phyloP scores from a whole-genome alignment of 331 rosid genomes.

The Pyracantha coccinea region DNA sequence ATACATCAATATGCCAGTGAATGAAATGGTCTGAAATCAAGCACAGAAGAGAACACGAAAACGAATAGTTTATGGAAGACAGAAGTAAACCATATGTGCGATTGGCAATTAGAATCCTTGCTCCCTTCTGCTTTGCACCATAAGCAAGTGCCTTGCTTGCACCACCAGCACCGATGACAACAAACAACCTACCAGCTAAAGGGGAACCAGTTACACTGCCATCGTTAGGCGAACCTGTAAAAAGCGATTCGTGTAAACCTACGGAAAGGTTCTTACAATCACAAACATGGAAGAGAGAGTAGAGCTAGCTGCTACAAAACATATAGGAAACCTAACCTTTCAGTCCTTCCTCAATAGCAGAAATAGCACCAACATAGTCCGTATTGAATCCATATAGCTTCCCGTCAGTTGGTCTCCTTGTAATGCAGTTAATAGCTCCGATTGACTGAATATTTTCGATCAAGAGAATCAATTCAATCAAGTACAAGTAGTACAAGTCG shows the following conservation, averaged over 20 bases:
- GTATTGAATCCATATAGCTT: slow-evolving; percentile 81
- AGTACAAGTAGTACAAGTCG: background rate
- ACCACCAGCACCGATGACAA: slow-evolving; percentile 97
- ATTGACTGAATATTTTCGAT: slow-evolving; percentile 41
- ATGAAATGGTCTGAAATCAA: background rate
- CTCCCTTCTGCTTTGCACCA: slow-evolving; percentile 94
- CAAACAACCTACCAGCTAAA: slow-evolving; percentile 76
- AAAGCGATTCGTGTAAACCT: background rate
- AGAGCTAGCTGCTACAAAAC: slow-evolving; percentile 8
- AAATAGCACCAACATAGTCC: slow-evolving; percentile 79
- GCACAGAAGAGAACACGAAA: background rate
- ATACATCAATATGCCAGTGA: too few species aligned
- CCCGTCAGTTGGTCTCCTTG: slow-evolving; percentile 78
- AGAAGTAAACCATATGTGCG: slow-evolving; percentile 68
- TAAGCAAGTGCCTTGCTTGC: slow-evolving; percentile 94
- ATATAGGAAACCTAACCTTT: slow-evolving; percentile 35
- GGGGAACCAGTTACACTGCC: slow-evolving; percentile 44
- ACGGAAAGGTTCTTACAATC: background rate
- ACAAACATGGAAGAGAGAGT: slow-evolving; percentile 1
- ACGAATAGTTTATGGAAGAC: background rate
- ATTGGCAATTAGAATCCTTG: slow-evolving; percentile 81
- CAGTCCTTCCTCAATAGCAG: slow-evolving; percentile 83
- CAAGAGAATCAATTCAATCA: slow-evolving; percentile 12
- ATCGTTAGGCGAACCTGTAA: slow-evolving; percentile 35
- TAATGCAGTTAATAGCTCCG: slow-evolving; percentile 83